Base-by-base conservation (phyloP, 257 asterid species). In the Cinchona pubescens region DNA sequence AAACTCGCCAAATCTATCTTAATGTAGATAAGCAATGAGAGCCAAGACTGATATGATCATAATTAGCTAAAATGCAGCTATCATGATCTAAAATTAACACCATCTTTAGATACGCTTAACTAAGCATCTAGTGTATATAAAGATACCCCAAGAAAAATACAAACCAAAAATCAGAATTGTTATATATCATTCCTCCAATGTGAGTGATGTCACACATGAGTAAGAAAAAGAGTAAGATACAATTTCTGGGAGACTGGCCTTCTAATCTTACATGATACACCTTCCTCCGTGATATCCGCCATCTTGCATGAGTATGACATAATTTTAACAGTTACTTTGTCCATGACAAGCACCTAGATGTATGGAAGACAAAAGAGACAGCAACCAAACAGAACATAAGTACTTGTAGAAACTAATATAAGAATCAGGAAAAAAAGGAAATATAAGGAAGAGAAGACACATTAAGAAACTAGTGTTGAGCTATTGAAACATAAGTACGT, bases 241-340 rank as follows among this genome's bases (percentile, higher is more conserved):
- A 79, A 73, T 63, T 82, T 34, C 71, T 74, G 55, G 32, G 85
- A 79, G 87, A 85, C 81, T 83, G 86, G 91, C 88, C 85, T 83
- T 87, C 84, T 79, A 92, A 77, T 86, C 98, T 92, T 92, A 95
- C 99, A 92, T 88, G 99, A 92, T 85, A 95, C 96, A 87, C 98
- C 99, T 91, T 95, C 99, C 71, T 95, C 98, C 18, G 97, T 91
- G 76, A 91, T 91, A 85, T 95, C 99, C 35, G 96, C 96, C 99
- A 95, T 92, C 93, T 92, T 95, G 93, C 98, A 95, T 10, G 99
- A 83, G 58, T 82, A 85, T 34, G 99, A 95, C 96, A 95, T 91
- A 83, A 95, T 81, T 86, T 92, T 95, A 79, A 90, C 89, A n/a
- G 99, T 95, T 71, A 95, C 46, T 86, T 85, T 95, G 89, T 95